Evolutionary conservation across 2,329 filamentous ascomycete species (phyloP).

Genomic region (Elsinoe arachidis): DNA sequence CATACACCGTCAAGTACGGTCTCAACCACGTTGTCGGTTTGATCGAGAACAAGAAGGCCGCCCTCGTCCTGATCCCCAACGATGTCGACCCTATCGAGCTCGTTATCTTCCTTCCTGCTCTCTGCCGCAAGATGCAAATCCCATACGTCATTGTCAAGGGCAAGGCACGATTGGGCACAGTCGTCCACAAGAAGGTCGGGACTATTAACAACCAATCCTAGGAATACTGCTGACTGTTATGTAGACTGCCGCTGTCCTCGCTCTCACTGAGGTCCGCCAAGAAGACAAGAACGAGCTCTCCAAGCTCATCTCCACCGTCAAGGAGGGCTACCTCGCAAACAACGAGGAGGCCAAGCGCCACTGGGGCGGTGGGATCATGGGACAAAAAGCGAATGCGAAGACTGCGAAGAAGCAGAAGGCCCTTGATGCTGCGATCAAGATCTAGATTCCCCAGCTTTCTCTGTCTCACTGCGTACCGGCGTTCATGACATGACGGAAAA

Average conservation of each 20-base stretch:
- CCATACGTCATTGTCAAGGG: conserved; percentile 99
- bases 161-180: conserved; percentile 97
- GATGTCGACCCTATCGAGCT: conserved; percentile 99
- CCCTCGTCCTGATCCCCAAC: conserved; percentile 96
- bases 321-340: conserved; percentile 97
- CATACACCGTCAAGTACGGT: conserved; percentile 98
- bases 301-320: conserved; percentile 92
- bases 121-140: conserved; percentile 99
- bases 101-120: conserved; percentile 96
- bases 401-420: conserved; percentile 89
- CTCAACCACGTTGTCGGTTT: conserved; percentile 98
- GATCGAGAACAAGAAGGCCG: conserved; percentile 99
- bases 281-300: conserved; percentile 98
- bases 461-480: neutral
- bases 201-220: conserved; percentile 10
- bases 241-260: conserved; percentile 92
- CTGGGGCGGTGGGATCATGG: conserved; percentile 99
- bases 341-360: conserved; percentile 82
- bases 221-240: conserved; percentile 25
- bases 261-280: conserved; percentile 88
- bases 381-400: conserved; percentile 76
- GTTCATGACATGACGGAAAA: conserved; percentile 8
- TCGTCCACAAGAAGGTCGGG: conserved; percentile 98
- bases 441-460: conserved; percentile 50
- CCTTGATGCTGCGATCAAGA: conserved; percentile 90